Conservation (phyloP, 768 basidiomycete species). For the Solioccasus polychromus region DNA sequence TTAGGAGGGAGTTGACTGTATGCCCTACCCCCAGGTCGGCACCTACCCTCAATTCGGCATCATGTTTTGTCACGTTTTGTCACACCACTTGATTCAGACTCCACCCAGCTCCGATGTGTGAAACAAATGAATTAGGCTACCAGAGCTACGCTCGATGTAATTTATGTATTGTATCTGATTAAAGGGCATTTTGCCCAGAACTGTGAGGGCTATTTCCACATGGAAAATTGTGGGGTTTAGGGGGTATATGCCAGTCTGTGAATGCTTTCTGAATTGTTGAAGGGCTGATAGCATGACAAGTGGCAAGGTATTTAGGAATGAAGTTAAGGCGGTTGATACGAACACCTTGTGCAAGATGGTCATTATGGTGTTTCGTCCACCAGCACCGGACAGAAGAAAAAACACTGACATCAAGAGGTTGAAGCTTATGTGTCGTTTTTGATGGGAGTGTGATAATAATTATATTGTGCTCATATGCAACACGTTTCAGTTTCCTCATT, state of each 20-base stretch:
- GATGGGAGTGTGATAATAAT: conserved; percentile 36
- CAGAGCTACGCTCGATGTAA: neutral
- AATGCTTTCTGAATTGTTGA: too few relatives aligned
- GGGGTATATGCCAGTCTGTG: too few relatives aligned
- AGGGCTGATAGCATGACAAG: too few relatives aligned
- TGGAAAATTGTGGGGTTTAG: conserved; percentile 14
- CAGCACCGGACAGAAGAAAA: too few relatives aligned
- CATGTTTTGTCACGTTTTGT: neutral
- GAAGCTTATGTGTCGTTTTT: conserved; percentile 40
- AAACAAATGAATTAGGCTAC: neutral
- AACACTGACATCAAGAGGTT: conserved; percentile 42
- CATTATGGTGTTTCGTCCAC: too few relatives aligned
- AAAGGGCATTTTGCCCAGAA: neutral
- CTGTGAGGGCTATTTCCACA: neutral
- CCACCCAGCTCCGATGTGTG: neutral
- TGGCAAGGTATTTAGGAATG: too few relatives aligned
- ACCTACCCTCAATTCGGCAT: neutral
- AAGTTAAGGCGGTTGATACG: too few relatives aligned
- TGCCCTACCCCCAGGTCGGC: neutral
- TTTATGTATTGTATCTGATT: neutral
- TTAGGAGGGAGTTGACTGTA: conserved; percentile 3
- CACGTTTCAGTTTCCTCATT: neutral
- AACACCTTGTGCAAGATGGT: too few relatives aligned
- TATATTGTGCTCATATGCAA: conserved; percentile 21
- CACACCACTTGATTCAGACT: neutral